Conservation (phyloP, 2,329 filamentous ascomycete species). For the Eurotiales sp. region DNA sequence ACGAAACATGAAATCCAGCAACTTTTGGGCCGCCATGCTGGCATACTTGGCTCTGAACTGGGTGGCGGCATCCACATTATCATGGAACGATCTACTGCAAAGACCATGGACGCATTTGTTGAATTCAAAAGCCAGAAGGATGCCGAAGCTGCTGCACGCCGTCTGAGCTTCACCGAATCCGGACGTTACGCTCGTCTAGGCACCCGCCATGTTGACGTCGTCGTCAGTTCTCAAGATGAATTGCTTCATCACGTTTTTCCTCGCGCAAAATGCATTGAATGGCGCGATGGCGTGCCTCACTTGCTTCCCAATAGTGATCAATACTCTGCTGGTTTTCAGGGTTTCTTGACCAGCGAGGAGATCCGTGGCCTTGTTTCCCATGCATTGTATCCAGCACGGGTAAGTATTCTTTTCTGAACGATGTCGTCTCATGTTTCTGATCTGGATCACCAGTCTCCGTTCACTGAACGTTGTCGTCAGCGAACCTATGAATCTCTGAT, state of each 20-base stretch:
- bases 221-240: conserved; percentile 45
- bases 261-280: conserved; percentile 48
- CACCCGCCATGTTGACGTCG: conserved; percentile 45
- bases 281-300: conserved; percentile 36
- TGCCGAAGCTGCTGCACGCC: conserved; percentile 36
- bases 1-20: conserved; percentile 48
- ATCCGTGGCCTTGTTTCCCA: conserved; percentile 44
- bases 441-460: conserved; percentile 40
- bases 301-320: conserved; percentile 34
- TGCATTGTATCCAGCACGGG: conserved; percentile 48
- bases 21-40: conserved; percentile 44
- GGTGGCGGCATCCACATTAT: conserved; percentile 53
- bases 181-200: conserved; percentile 44
- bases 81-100: conserved; percentile 56
- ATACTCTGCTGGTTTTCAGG: conserved; percentile 49
- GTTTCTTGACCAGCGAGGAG: conserved; percentile 51
- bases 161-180: conserved; percentile 32
- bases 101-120: conserved; percentile 53
- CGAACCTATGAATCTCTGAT: conserved; percentile 53
- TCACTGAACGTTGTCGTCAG: conserved; percentile 47
- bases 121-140: conserved; percentile 40
- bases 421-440: conserved; percentile 5
- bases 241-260: conserved; percentile 52
- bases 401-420: conserved; percentile 27
- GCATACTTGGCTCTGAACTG: conserved; percentile 31